These are phyloP conservation scores for Neoboletus magnificus DNA, from an alignment of 768 basidiomycete genomes.

Conservation along the genomic window DNA sequence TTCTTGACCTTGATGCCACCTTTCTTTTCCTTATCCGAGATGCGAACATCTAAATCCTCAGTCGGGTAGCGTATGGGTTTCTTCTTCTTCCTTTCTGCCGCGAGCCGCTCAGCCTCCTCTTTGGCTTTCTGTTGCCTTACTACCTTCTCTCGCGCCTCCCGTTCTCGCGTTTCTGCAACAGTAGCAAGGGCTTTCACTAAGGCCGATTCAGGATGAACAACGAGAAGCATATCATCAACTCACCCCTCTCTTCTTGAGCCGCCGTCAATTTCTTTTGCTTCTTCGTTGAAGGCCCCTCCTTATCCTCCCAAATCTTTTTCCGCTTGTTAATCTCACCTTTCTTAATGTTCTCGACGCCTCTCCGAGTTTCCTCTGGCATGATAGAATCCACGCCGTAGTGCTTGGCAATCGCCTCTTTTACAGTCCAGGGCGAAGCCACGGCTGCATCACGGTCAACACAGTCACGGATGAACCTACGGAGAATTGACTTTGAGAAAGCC, in stretches of 20 bases:
- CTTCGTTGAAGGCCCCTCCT: constrained; percentile 77
- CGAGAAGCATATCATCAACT: constrained; percentile 2
- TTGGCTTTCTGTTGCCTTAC: constrained; percentile 62
- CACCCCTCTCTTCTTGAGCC: constrained; percentile 75
- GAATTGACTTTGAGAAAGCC: constrained; percentile 94
- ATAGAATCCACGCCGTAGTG: constrained; percentile 81
- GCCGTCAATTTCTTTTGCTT: constrained; percentile 77
- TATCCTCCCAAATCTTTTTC: constrained; percentile 88
- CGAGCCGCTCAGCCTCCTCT: constrained; percentile 68
- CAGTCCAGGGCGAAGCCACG: constrained; percentile 93
- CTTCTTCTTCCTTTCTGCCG: constrained; percentile 82
- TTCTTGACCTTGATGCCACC: constrained; percentile 66
- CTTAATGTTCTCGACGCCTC: constrained; percentile 74
- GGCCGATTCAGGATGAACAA: constrained; percentile 10
- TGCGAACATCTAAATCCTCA: constrained; percentile 81
- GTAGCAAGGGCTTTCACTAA: constrained; percentile 31
- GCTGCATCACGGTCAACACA: constrained; percentile 91
- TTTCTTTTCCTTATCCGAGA: constrained; percentile 80
- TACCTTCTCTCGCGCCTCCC: constrained; percentile 66
- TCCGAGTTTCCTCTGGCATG: constrained; percentile 83
- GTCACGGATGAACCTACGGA: constrained; percentile 94
- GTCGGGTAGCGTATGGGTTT: constrained; percentile 90
- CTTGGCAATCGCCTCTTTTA: constrained; percentile 80
- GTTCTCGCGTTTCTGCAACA: constrained; percentile 61
- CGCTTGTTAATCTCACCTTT: constrained; percentile 90